These are phyloP conservation scores for Nothopassalora personata DNA, from an alignment of 2,329 filamentous ascomycete species.

Conservation along the genomic window DNA sequence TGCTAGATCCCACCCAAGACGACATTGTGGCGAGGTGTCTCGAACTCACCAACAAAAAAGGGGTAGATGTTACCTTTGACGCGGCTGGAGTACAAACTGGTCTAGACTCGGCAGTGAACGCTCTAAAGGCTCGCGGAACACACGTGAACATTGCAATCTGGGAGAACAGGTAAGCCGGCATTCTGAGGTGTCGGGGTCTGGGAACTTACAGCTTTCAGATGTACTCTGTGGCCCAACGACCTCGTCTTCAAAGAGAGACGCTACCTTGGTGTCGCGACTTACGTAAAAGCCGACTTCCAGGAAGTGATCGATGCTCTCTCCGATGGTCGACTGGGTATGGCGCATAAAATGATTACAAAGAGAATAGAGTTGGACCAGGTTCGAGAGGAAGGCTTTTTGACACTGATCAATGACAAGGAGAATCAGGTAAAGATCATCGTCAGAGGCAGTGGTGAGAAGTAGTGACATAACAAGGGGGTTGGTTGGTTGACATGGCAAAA, in stretches of 20 bases:
- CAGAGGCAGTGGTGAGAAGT: constrained; percentile 22
- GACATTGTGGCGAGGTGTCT: constrained; percentile 43
- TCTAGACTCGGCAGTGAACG: constrained; percentile 46
- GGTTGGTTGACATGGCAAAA: not conserved
- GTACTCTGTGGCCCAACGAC: constrained; percentile 46
- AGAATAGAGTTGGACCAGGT: constrained; percentile 43
- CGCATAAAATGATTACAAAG: constrained; percentile 47
- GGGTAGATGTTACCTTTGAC: constrained; percentile 49
- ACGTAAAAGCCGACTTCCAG: constrained; percentile 48
- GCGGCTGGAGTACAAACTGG: constrained; percentile 50
- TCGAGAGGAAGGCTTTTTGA: constrained; percentile 44
- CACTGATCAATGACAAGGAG: constrained; percentile 46
- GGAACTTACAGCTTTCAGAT: constrained; percentile 15
- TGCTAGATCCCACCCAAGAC: constrained; percentile 48
- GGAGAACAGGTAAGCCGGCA: constrained; percentile 40
- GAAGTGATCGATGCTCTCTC: constrained; percentile 44
- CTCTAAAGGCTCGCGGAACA: constrained; percentile 47
- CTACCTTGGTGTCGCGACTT: constrained; percentile 51
- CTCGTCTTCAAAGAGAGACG: constrained; percentile 49
- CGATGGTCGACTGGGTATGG: constrained; percentile 38
- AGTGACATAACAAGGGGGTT: not conserved
- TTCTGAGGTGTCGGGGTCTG: not conserved
- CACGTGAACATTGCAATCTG: constrained; percentile 54
- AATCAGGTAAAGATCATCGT: constrained; percentile 48
- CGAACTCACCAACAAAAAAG: constrained; percentile 41